phyloP scores from a whole-genome alignment of 164 flowering plant species.

The Tetrastigma voinierianum region DNA sequence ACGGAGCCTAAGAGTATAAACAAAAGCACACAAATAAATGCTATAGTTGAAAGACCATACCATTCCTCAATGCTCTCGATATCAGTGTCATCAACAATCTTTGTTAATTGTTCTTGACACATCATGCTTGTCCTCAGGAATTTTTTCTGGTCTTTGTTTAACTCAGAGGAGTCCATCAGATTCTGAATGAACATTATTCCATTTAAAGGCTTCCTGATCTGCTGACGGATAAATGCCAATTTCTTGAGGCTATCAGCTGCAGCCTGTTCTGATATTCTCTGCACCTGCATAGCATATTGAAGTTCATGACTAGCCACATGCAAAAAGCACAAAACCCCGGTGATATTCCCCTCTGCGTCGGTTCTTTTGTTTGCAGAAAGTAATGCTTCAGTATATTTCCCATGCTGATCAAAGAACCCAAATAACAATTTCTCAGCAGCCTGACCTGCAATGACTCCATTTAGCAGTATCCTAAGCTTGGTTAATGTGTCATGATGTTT shows the following conservation, averaged over 20 bases:
- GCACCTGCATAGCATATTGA: slow-evolving; percentile 63
- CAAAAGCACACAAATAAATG: no score
- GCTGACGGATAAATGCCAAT: slow-evolving; percentile 55
- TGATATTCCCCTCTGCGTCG: slow-evolving; percentile 52
- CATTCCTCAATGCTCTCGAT: slow-evolving; percentile 67
- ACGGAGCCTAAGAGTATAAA: no score
- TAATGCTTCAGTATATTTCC: slow-evolving; percentile 58
- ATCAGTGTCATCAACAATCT: slow-evolving; percentile 57
- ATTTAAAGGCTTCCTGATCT: slow-evolving; percentile 53
- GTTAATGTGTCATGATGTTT: slow-evolving; percentile 70
- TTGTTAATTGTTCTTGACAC: slow-evolving; percentile 61
- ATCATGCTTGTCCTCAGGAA: slow-evolving; percentile 40
- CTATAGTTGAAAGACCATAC: slow-evolving; percentile 30
- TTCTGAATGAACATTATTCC: slow-evolving; percentile 50
- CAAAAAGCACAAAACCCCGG: slow-evolving; percentile 67
- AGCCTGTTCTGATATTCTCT: slow-evolving; percentile 64
- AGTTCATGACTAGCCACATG: slow-evolving; percentile 79
- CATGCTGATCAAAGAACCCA: slow-evolving; percentile 52
- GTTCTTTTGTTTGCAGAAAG: slow-evolving; percentile 57
- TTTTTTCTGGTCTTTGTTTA: slow-evolving; percentile 51
- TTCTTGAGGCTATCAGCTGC: slow-evolving; percentile 50
- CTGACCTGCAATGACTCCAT: slow-evolving; percentile 52
- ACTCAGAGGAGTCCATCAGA: slow-evolving; percentile 50
- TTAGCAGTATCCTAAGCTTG: slow-evolving; percentile 54
- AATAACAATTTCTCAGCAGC: slow-evolving; percentile 54